Conservation (phyloP, 2,329 filamentous ascomycete species). For the Xylariales sp. region DNA sequence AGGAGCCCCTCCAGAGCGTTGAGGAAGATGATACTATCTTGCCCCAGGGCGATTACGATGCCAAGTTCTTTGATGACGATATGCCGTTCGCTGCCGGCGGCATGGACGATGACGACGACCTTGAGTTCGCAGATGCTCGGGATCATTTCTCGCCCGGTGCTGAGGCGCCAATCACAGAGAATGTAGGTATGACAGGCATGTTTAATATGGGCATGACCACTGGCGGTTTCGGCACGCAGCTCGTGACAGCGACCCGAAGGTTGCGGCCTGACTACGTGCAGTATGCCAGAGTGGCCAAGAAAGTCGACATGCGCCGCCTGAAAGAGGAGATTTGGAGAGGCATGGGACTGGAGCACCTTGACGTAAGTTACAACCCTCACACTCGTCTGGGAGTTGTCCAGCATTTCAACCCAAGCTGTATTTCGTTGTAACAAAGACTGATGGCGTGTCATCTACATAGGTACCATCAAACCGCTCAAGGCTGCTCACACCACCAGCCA, state of each 20-base stretch:
- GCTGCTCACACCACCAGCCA: conserved; percentile 23
- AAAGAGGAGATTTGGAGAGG: conserved; percentile 70
- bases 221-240: conserved; percentile 57
- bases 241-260: conserved; percentile 61
- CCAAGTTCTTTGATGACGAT: conserved; percentile 93
- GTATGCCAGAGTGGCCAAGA: conserved; percentile 66
- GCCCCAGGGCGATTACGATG: conserved; percentile 80
- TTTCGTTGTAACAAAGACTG: too few species aligned
- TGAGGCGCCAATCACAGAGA: conserved; percentile 43
- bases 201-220: conserved; percentile 47
- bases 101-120: conserved; percentile 61
- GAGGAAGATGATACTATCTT: conserved; percentile 50
- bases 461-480: conserved; percentile 13
- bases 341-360: conserved; percentile 51
- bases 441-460: too few species aligned
- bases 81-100: conserved; percentile 62
- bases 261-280: conserved; percentile 65
- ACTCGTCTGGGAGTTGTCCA: too few species aligned
- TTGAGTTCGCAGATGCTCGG: conserved; percentile 74
- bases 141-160: conserved; percentile 71
- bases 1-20: conserved; percentile 40
- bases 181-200: conserved; percentile 43
- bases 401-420: too few species aligned
- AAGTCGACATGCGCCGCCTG: conserved; percentile 63
- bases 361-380: conserved; percentile 34